These are phyloP conservation scores for Plasmodium sp. DNA, from an alignment of 169 alveolate species.

Conservation along the genomic window DNA sequence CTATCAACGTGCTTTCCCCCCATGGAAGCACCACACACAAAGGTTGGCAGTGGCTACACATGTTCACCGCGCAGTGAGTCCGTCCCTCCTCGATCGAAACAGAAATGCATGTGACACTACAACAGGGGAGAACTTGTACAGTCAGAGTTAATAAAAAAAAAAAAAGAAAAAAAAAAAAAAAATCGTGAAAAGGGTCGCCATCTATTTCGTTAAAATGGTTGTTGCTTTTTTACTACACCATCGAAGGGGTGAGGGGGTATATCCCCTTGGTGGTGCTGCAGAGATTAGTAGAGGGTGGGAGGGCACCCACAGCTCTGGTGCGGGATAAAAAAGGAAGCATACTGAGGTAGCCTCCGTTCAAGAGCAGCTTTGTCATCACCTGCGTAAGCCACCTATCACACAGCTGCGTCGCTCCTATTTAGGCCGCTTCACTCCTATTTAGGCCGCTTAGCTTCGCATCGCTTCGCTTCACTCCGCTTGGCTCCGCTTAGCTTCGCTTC, in stretches of 20 bases:
- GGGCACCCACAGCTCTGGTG: background rate
- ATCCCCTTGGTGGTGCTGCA: background rate
- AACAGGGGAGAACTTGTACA: background rate
- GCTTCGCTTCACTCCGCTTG: no score
- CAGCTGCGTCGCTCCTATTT: no score
- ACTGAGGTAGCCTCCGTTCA: background rate
- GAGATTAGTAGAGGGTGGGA: background rate
- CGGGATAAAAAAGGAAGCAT: no score
- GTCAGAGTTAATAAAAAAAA: background rate
- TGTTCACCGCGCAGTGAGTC: background rate
- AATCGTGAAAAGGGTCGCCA: background rate
- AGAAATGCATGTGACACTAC: background rate
- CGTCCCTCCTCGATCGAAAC: background rate
- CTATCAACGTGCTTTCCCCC: background rate
- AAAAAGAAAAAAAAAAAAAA: no score
- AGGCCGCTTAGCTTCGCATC: no score
- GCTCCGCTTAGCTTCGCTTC: no score
- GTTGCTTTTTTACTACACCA: background rate
- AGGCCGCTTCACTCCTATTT: no score
- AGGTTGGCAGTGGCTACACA: background rate
- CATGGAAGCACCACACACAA: background rate
- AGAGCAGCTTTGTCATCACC: background rate
- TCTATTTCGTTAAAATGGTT: background rate
- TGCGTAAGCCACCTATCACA: background rate
- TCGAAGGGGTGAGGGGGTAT: background rate